Conservation (phyloP, 2,329 filamentous ascomycete species). For the Talaromyces piceae region DNA sequence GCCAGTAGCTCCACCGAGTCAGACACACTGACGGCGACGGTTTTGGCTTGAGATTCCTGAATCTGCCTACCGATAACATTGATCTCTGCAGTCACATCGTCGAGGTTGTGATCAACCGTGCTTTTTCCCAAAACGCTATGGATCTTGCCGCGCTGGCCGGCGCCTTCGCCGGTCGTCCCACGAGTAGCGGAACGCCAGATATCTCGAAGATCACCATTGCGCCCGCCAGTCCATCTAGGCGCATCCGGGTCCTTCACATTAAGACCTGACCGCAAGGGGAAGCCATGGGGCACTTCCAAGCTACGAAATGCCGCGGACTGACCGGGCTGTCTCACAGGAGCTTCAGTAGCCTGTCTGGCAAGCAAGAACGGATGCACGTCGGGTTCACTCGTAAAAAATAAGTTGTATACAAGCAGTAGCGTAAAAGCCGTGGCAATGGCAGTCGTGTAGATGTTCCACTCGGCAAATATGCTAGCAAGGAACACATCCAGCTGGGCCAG, state of each 20-base stretch:
- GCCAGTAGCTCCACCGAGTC: slow-evolving; percentile 86
- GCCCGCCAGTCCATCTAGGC: slow-evolving; percentile 74
- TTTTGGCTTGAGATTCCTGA: slow-evolving; percentile 59
- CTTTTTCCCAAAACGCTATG: slow-evolving; percentile 72
- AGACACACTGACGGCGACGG: slow-evolving; percentile 81
- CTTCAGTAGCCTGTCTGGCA: slow-evolving; percentile 70
- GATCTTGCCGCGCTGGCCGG: slow-evolving; percentile 60
- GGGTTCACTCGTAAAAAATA: slow-evolving; percentile 67
- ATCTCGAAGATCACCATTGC: slow-evolving; percentile 84
- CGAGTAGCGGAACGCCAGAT: slow-evolving; percentile 71
- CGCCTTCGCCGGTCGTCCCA: slow-evolving; percentile 54
- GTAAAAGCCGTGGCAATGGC: slow-evolving; percentile 60
- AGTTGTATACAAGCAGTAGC: slow-evolving; percentile 60
- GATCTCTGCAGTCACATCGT: slow-evolving; percentile 75
- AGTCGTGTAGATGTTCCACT: slow-evolving; percentile 79
- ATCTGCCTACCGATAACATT: slow-evolving; percentile 76
- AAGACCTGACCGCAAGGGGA: slow-evolving; percentile 67
- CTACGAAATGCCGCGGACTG: slow-evolving; percentile 82
- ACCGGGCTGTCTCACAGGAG: slow-evolving; percentile 71
- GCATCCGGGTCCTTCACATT: slow-evolving; percentile 74
- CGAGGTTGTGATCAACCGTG: slow-evolving; percentile 62
- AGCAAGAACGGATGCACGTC: slow-evolving; percentile 90
- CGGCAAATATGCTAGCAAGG: slow-evolving; percentile 60
- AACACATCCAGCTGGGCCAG: slow-evolving; percentile 64
- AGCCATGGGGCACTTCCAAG: slow-evolving; percentile 77